Evolutionary conservation across 352 stramenopile species (phyloP).

Genomic region (Globisporangium spiculum): DNA sequence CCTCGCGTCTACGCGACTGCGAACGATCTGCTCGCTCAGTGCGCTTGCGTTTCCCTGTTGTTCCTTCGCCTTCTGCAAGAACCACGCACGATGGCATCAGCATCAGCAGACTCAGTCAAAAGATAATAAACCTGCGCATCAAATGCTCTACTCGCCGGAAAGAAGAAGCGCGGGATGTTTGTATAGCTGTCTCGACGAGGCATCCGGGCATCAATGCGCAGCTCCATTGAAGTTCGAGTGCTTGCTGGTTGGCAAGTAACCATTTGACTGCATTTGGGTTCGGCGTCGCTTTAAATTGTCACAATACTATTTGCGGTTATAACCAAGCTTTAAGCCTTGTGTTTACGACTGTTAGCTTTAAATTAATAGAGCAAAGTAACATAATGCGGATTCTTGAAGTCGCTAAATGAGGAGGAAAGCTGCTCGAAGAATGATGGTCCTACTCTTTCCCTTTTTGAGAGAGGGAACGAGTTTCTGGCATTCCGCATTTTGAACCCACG

Average conservation of each 20-base stretch:
- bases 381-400: not conserved
- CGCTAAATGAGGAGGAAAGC: not conserved
- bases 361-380: no score
- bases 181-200: not conserved
- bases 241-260: not conserved
- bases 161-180: constrained; percentile 53
- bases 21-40: constrained; percentile 15
- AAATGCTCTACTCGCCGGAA: constrained; percentile 22
- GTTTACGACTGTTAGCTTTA: no score
- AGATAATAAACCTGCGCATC: not conserved
- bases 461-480: no score
- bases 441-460: not conserved
- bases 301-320: not conserved
- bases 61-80: constrained; percentile 3
- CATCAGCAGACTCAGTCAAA: not conserved
- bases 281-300: not conserved
- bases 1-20: not conserved
- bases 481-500: no score
- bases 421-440: not conserved
- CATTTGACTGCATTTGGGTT: not conserved
- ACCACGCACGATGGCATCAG: not conserved
- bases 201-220: constrained; percentile 2
- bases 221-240: constrained; percentile 6
- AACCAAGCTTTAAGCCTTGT: not conserved
- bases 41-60: constrained; percentile 1